Base-by-base conservation (phyloP, 2,329 filamentous ascomycete species). In the Xylariaceae sp. region DNA sequence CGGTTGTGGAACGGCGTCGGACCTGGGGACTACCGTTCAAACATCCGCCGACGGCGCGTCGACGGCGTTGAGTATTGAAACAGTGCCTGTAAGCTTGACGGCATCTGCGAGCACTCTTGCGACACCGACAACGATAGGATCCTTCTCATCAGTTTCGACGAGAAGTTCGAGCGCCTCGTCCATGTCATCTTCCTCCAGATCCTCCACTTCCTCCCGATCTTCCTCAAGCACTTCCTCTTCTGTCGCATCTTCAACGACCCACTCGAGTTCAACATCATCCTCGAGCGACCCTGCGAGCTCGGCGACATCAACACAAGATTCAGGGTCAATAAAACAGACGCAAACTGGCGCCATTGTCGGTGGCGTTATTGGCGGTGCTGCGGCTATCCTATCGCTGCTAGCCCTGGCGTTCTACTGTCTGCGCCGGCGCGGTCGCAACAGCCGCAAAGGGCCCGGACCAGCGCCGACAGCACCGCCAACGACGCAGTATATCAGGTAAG, bases 1-100 rank as follows among this genome's bases (percentile, higher is more conserved):
- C 46, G 82, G 82, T 1, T 85, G 82, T 58, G 82, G 81, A 15
- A 73, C 75, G 6, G 76, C 75, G 1, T 77, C 79, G 23, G 67
- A 70, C 23, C 59, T 81, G 53, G 81, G 74, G 2, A 79, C 78
- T 1, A 78, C 72, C 1, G 81, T 85, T 8, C 68, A 72, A 20
- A 72, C 73, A 21, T 75, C 75, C 2, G 78, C 78, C 5, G 70
- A 73, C 4, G 81, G 80, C 11, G 61, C 73, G 29, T 68, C 71
- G n/a, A 56, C 64, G 3, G 47, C 61, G 0, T 56, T 78, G 41
- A 62, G 67, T 4, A 66, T 80, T 16, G 70, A 69, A 29, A 75
- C 68, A 26, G 62, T 79, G 16, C 71, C 71, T 20, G 67, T 78
- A 23, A 63, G 70, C 10, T 68, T 79, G 49, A 80, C 76, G 1